phyloP scores from a whole-genome alignment of 805 yeast species.

The Saccharomycopsis synnaedendra region DNA sequence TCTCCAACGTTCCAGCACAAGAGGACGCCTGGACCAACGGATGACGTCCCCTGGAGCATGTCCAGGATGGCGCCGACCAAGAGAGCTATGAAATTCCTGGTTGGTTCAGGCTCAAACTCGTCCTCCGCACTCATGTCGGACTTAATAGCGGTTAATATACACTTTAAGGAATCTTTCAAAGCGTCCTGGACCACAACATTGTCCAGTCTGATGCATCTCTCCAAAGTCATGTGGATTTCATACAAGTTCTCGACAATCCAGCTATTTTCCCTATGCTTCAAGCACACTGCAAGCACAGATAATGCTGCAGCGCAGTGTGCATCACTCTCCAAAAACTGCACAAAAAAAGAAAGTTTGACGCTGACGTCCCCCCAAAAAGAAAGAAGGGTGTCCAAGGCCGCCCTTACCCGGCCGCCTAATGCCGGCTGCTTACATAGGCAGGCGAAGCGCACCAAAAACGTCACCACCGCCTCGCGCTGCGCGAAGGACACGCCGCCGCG shows the following conservation, averaged over 20 bases:
- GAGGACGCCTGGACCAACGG: constrained; percentile 79
- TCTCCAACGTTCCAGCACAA: constrained; percentile 76
- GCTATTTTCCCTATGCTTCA: constrained; percentile 63
- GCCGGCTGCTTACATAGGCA: too few relatives aligned
- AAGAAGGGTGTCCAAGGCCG: too few relatives aligned
- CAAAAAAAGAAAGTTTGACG: constrained; percentile 80
- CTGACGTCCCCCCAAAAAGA: constrained; percentile 76
- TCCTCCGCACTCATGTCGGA: constrained; percentile 35
- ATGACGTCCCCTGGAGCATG: constrained; percentile 50
- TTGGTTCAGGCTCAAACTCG: constrained; percentile 41
- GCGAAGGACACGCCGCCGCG: too few relatives aligned
- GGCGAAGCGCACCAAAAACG: constrained; percentile 37
- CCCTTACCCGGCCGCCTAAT: too few relatives aligned
- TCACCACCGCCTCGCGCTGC: constrained; percentile 81
- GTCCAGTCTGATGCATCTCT: constrained; percentile 72
- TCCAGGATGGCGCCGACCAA: constrained; percentile 64
- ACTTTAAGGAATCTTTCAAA: constrained; percentile 60
- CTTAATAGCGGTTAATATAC: constrained; percentile 56
- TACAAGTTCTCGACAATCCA: constrained; percentile 73
- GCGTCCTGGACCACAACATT: constrained; percentile 82
- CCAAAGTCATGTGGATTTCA: constrained; percentile 68
- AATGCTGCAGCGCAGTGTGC: constrained; percentile 21
- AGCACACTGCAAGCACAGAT: constrained; percentile 74
- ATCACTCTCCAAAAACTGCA: constrained; percentile 48
- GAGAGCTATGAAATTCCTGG: constrained; percentile 47